These are phyloP conservation scores for Macrolepiota fuliginosa DNA, from an alignment of 768 basidiomycete genomes.

Conservation along the genomic window DNA sequence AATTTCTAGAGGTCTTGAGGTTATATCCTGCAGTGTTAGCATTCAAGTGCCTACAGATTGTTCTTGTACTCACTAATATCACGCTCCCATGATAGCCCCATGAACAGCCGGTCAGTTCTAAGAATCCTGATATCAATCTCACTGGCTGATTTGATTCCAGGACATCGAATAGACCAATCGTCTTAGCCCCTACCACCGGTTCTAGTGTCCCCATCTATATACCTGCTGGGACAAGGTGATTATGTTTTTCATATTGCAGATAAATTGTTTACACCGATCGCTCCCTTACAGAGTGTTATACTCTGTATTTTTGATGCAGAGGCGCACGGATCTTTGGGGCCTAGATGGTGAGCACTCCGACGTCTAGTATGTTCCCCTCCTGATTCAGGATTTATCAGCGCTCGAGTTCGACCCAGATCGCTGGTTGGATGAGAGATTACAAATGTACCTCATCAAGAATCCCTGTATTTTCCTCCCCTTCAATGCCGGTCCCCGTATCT, in stretches of 20 bases:
- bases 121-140: background rate
- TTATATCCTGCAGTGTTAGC: slow-evolving; percentile 19
- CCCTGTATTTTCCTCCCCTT: background rate
- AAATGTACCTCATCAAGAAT: background rate
- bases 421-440: slow-evolving; percentile 56
- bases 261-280: background rate
- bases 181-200: slow-evolving; percentile 12
- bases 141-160: background rate
- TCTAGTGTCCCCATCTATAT: slow-evolving; percentile 24
- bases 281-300: slow-evolving; percentile 16
- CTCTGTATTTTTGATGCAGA: slow-evolving; percentile 36
- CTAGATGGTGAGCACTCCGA: slow-evolving; percentile 43
- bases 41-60: background rate
- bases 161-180: slow-evolving; percentile 16
- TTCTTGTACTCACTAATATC: background rate
- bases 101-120: slow-evolving; percentile 6
- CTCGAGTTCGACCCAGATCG: slow-evolving; percentile 65
- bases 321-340: slow-evolving; percentile 54
- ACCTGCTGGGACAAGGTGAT: slow-evolving; percentile 19
- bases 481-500: background rate
- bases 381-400: slow-evolving; percentile 24
- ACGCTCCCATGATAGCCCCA: background rate
- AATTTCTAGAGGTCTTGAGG: slow-evolving; percentile 12
- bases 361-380: background rate
- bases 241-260: background rate